phyloP scores from a whole-genome alignment of 208 protist species.

The Crithidia expoeki region DNA sequence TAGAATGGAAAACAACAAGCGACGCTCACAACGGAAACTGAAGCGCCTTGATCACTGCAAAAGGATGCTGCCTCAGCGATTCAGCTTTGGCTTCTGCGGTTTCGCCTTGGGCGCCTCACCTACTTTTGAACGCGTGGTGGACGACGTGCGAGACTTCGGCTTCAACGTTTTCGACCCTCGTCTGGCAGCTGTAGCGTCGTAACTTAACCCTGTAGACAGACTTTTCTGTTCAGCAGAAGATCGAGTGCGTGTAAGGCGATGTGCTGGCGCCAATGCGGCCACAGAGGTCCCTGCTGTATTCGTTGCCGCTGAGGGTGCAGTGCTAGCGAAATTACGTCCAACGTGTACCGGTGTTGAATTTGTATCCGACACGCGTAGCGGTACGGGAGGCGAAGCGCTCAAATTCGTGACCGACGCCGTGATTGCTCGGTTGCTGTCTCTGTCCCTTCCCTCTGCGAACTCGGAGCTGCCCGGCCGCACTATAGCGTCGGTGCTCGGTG shows the following conservation, averaged over 20 bases:
- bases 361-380: background rate
- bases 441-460: background rate
- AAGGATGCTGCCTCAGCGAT: constrained; percentile 5
- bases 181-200: background rate
- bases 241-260: constrained; percentile 4
- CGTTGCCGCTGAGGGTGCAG: background rate
- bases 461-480: constrained; percentile 19
- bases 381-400: constrained; percentile 1
- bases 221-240: background rate
- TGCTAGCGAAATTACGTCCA: background rate
- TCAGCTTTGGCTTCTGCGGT: constrained; percentile 14
- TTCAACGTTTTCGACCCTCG: constrained; percentile 13
- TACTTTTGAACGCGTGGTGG: background rate
- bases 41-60: background rate
- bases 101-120: constrained; percentile 17
- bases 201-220: too few relatives aligned
- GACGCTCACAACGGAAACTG: background rate
- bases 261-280: background rate
- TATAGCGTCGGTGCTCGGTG: constrained; percentile 9
- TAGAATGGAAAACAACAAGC: too few relatives aligned
- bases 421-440: background rate
- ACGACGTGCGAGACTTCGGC: constrained; percentile 8
- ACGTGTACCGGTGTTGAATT: too few relatives aligned
- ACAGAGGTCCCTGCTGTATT: background rate
- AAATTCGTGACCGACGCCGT: background rate